Evolutionary conservation across 2,329 filamentous ascomycete species (phyloP).

Genomic region (Botryotinia globosa): DNA sequence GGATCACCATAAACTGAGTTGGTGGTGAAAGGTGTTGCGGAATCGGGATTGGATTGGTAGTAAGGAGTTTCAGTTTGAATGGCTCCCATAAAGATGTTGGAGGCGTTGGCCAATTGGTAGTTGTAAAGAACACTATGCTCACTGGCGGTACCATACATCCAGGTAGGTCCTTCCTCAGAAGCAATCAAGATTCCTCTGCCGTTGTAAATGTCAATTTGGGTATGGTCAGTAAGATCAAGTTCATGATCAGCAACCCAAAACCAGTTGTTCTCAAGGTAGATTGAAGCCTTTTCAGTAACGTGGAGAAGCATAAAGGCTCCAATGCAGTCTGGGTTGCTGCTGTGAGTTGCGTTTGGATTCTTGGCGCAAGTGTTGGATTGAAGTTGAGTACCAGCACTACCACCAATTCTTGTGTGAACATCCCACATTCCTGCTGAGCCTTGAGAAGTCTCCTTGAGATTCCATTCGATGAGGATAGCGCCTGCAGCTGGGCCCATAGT

Average conservation of each 20-base stretch:
- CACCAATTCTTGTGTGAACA: conserved; percentile 90
- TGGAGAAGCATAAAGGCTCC: conserved; percentile 72
- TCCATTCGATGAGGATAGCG: conserved; percentile 90
- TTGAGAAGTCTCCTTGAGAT: conserved; percentile 64
- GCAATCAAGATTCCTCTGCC: conserved; percentile 71
- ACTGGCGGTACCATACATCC: conserved; percentile 75
- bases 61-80: conserved; percentile 91
- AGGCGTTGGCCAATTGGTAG: conserved; percentile 77
- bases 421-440: conserved; percentile 87
- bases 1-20: conserved; percentile 63
- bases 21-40: conserved; percentile 61
- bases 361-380: conserved; percentile 75
- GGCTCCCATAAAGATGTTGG: conserved; percentile 75
- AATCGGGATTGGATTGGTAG: conserved; percentile 79
- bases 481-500: conserved; percentile 77
- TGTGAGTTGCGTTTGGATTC: conserved; percentile 61
- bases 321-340: conserved; percentile 64
- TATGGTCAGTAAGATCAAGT: conserved; percentile 69
- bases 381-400: conserved; percentile 77
- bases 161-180: conserved; percentile 67
- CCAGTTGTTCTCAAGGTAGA: conserved; percentile 87
- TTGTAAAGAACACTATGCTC: conserved; percentile 72
- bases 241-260: conserved; percentile 91
- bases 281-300: conserved; percentile 58
- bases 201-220: conserved; percentile 84